Evolutionary conservation across 352 stramenopile genomes (phyloP).

Genomic region (Phytophthora rubi): DNA sequence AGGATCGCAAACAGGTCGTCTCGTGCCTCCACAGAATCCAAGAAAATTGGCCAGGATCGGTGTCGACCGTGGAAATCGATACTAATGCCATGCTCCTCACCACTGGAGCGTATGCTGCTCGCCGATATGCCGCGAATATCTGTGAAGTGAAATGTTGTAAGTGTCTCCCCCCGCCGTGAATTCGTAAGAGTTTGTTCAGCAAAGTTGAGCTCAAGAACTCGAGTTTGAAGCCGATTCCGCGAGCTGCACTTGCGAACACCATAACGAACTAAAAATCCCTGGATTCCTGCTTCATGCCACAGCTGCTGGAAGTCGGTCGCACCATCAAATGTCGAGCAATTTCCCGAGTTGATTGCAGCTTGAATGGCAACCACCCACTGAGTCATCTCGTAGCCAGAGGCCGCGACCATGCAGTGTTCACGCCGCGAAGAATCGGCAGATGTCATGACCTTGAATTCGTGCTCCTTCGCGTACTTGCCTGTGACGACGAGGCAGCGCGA

Average conservation of each 20-base stretch:
- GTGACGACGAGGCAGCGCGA: slow-evolving; percentile 68
- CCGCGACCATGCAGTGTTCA: slow-evolving; percentile 69
- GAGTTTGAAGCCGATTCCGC: slow-evolving; percentile 82
- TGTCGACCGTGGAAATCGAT: slow-evolving; percentile 73
- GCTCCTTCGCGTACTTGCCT: slow-evolving; percentile 61
- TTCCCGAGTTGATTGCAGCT: slow-evolving; percentile 80
- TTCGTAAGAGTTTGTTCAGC: slow-evolving; percentile 85
- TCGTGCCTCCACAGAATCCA: slow-evolving; percentile 73
- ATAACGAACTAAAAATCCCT: slow-evolving; percentile 85
- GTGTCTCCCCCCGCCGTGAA: slow-evolving; percentile 75
- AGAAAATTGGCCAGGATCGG: slow-evolving; percentile 79
- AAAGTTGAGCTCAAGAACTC: slow-evolving; percentile 88
- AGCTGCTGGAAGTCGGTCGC: slow-evolving; percentile 70
- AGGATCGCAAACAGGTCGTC: slow-evolving; percentile 80
- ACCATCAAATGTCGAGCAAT: slow-evolving; percentile 80
- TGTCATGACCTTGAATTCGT: slow-evolving; percentile 83
- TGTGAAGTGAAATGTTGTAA: slow-evolving; percentile 80
- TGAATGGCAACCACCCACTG: slow-evolving; percentile 86
- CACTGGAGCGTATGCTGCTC: slow-evolving; percentile 45
- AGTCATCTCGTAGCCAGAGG: slow-evolving; percentile 82
- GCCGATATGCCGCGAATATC: slow-evolving; percentile 60
- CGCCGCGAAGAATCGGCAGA: slow-evolving; percentile 71
- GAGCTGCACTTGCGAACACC: slow-evolving; percentile 83
- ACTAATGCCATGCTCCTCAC: slow-evolving; percentile 71
- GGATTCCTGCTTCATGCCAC: slow-evolving; percentile 81